Evolutionary conservation across 2,329 filamentous ascomycete genomes (phyloP), one percentile per base, ranked within the genome.

Genomic region (Fusarium neocosmosporiellum): DNA sequence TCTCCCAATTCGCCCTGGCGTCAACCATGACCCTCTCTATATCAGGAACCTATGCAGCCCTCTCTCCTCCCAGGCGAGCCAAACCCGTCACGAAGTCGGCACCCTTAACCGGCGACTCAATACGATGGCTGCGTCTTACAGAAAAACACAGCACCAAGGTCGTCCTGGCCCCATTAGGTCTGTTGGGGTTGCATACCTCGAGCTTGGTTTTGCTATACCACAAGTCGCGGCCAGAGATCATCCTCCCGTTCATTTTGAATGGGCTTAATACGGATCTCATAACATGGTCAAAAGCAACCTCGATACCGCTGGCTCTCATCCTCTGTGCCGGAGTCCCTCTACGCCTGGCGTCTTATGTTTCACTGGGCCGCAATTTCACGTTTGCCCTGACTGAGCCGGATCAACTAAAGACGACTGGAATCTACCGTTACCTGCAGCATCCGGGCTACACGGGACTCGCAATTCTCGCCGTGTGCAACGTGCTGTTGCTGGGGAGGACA

Each of bases 291-390:
- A 22, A 73, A 13, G 68, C 77, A 18, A 84, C 83, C 1, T 67
- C 73, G 1, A 57, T 84, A 22, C 83, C 83, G 3, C 57, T 84
- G 9, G 76, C 73, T 1, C 67, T 83, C 1, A 77, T 83, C 20
- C 50, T 83, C 5, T 76, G 74, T 41, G 77, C 64, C 4, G 82
- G 82, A 1, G 41, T 81, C 3, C 77, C 79, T 27, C 72, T 82
- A 6, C 81, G 81, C 7, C 65, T 82, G 13, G 63, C 80, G 0
- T 83, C 87, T 0, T 89, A 84, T 70, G 77, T 79, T 0, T 77
- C 82, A 0, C 81, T 90, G 0, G 88, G 88, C 1, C 80, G 77
- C 11, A 84, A 87, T 65, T 90, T 89, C 72, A 90, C 88, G 0
- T 90, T 88, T 71, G 80, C 82, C 2, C 83, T 90, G 2, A 78